Evolutionary conservation across 805 yeast species (phyloP).

Genomic region (Grigorovia jiainica): DNA sequence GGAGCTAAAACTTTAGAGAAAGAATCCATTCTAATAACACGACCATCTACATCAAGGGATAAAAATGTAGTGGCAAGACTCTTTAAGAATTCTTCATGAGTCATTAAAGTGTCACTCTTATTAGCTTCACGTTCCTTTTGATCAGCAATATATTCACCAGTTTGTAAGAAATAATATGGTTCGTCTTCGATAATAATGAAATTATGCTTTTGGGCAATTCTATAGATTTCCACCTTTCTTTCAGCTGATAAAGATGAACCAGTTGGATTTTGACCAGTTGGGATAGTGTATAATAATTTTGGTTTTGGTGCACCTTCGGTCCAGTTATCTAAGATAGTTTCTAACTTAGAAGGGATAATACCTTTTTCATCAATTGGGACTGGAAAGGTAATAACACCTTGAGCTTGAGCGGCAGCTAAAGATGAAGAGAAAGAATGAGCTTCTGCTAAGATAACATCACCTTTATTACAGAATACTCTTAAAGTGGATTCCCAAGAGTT

Average conservation of each 20-base stretch:
- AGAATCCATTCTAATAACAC: conserved; percentile 83
- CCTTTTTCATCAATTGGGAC: conserved; percentile 75
- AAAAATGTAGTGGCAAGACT: conserved; percentile 69
- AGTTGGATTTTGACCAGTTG: conserved; percentile 97
- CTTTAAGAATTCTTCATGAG: conserved; percentile 57
- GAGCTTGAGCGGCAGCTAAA: conserved; percentile 68
- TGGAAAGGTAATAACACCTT: conserved; percentile 60
- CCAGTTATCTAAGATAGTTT: conserved; percentile 58
- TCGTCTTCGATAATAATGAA: conserved; percentile 87
- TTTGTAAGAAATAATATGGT: conserved; percentile 94
- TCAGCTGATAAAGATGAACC: conserved; percentile 74
- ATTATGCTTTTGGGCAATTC: conserved; percentile 76
- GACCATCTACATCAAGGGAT: conserved; percentile 72
- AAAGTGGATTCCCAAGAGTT: conserved; percentile 78
- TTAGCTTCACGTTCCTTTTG: conserved; percentile 24
- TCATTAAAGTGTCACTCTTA: conserved; percentile 12
- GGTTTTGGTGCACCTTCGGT: conserved; percentile 57
- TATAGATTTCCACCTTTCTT: conserved; percentile 70
- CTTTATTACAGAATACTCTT: conserved; percentile 66
- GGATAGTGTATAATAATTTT: conserved; percentile 77
- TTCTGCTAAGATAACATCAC: conserved; percentile 78
- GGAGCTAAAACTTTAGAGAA: conserved; percentile 90
- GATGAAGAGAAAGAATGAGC: conserved; percentile 79
- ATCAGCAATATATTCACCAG: conserved; percentile 62
- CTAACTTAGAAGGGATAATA: conserved; percentile 63